Percentiles rank a stretch among this genome's conserved stretches.
These are phyloP conservation scores for Spathaspora girioi DNA, from an alignment of 805 yeast genomes.

Conservation along the genomic window DNA sequence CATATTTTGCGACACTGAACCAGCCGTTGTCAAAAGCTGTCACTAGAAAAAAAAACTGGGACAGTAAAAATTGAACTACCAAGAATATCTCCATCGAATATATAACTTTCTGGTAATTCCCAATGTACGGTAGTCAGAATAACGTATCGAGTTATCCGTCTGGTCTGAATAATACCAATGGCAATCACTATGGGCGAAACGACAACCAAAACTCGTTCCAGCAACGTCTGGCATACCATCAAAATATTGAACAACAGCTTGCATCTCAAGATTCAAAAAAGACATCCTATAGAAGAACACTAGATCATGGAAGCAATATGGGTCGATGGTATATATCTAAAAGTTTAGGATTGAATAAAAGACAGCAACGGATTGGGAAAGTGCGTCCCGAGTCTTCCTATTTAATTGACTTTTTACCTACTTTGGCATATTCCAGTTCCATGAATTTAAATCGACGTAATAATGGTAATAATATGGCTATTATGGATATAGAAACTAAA, in stretches of 20 bases:
- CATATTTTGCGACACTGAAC: background rate
- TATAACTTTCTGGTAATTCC: too few species aligned
- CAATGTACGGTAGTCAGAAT: background rate
- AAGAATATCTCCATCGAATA: too few species aligned
- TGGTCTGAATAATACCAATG: background rate
- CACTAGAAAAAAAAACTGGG: background rate
- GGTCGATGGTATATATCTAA: constrained; percentile 56
- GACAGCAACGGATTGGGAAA: constrained; percentile 41
- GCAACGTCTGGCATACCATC: constrained; percentile 20
- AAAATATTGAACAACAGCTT: constrained; percentile 38
- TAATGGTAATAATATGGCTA: constrained; percentile 35
- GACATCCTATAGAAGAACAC: constrained; percentile 60
- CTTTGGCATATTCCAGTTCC: constrained; percentile 49
- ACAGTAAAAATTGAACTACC: background rate
- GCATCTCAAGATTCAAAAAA: constrained; percentile 45
- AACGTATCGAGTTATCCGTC: background rate
- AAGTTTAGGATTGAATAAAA: constrained; percentile 38
- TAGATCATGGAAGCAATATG: constrained; percentile 74
- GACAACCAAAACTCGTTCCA: background rate
- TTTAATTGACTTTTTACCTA: constrained; percentile 61
- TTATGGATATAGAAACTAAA: constrained; percentile 67
- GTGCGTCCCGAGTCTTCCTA: constrained; percentile 70
- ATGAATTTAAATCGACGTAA: constrained; percentile 21
- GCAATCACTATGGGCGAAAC: background rate
- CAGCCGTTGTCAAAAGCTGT: background rate